phyloP scores from a whole-genome alignment of 495 filamentous ascomycete species.

The Hypomontagnella monticulosa region DNA sequence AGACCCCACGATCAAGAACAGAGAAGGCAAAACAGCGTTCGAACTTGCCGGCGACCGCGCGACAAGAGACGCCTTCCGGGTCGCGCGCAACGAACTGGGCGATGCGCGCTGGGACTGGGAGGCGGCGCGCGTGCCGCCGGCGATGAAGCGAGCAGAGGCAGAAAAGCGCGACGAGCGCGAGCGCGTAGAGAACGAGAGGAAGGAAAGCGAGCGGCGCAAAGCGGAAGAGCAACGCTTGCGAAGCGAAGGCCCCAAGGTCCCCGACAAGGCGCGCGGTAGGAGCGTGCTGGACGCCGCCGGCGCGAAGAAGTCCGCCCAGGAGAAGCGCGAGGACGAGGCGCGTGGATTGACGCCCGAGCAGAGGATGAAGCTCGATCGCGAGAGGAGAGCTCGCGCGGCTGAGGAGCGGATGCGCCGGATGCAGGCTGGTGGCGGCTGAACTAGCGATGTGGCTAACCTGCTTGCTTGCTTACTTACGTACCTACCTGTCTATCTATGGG shows the following conservation, averaged over 20 bases:
- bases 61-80: slow-evolving; percentile 90
- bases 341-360: slow-evolving; percentile 87
- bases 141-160: slow-evolving; percentile 73
- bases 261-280: slow-evolving; percentile 47
- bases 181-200: slow-evolving; percentile 60
- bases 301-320: slow-evolving; percentile 71
- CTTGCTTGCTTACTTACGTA: no score
- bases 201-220: slow-evolving; percentile 71
- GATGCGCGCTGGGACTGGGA: slow-evolving; percentile 84
- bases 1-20: slow-evolving; percentile 76
- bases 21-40: slow-evolving; percentile 79
- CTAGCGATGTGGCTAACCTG: background rate
- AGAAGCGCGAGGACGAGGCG: slow-evolving; percentile 82
- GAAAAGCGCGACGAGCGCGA: slow-evolving; percentile 71
- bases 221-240: slow-evolving; percentile 70
- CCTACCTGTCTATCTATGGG: no score
- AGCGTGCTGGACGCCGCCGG: slow-evolving; percentile 57
- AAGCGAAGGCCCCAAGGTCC: slow-evolving; percentile 58
- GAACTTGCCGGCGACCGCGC: slow-evolving; percentile 86
- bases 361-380: slow-evolving; percentile 80
- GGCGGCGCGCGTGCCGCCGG: slow-evolving; percentile 71
- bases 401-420: slow-evolving; percentile 83
- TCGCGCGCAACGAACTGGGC: slow-evolving; percentile 83
- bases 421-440: slow-evolving; percentile 52
- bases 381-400: slow-evolving; percentile 82